phyloP scores from a whole-genome alignment of 306 rosid genomes.

The Quercus gilva region DNA sequence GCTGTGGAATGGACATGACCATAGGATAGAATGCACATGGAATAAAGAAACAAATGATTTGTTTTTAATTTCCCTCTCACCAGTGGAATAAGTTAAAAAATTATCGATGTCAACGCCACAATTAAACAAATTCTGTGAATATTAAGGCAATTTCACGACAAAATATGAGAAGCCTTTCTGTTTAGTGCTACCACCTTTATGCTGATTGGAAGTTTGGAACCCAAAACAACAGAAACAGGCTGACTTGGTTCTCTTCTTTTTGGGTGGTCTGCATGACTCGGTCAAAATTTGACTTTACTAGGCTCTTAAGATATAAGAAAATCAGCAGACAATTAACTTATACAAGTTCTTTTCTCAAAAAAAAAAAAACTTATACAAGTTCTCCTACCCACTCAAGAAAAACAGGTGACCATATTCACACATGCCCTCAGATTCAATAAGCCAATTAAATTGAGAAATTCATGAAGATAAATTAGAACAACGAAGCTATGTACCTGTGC shows the following conservation, averaged over 20 bases:
- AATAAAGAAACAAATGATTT: conserved; percentile 8
- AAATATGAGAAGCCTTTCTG: background rate
- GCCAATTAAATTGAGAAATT: conserved; percentile 15
- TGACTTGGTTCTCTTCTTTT: background rate
- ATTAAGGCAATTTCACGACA: background rate
- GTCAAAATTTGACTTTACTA: background rate
- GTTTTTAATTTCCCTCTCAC: background rate
- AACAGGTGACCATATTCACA: background rate
- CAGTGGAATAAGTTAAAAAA: background rate
- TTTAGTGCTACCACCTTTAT: background rate
- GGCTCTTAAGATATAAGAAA: background rate
- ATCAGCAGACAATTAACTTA: background rate
- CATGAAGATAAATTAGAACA: conserved; percentile 16
- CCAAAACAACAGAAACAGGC: background rate
- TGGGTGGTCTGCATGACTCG: background rate
- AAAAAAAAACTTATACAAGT: background rate
- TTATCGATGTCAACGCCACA: background rate
- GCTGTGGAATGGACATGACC: conserved; percentile 29
- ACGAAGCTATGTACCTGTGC: conserved; percentile 55
- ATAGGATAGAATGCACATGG: conserved; percentile 26
- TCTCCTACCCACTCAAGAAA: background rate
- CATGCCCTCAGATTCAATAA: background rate
- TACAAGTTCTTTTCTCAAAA: background rate
- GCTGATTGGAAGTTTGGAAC: background rate
- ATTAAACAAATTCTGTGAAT: background rate